Evolutionary conservation across 2,329 filamentous ascomycete species (phyloP), one percentile per base, ranked within the genome.

Genomic region (Fusarium oligoseptatum): DNA sequence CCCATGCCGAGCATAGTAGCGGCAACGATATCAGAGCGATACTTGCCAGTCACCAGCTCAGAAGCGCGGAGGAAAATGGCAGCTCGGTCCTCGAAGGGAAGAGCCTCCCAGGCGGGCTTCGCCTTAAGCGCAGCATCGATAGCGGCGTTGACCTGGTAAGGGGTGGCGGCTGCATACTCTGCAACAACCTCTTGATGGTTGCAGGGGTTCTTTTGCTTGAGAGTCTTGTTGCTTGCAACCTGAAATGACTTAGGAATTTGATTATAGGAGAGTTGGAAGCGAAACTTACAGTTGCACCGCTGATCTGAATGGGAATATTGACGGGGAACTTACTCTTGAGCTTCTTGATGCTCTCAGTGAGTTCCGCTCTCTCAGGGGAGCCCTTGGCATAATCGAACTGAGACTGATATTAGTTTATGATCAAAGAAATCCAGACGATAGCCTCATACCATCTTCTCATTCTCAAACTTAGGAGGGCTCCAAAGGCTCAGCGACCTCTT

Each of bases 301-400:
- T 68, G 36, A 74, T 76, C 0, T 71, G 60, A 4, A 76, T 66
- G 2, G 73, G 71, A 6, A 76, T 68, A 7, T 55, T 71, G 15
- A 76, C 39, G 1, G 74, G 74, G 9, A 76, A 67, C 3, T 65
- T 60, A 41, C 61, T 64, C 41, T 75, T 74, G 34, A 76, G 69
- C 41, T 63, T 71, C 43, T 67, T 69, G 20, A 76, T 60, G 0
- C 67, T 70, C 22, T 76, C 63, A 3, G 69, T 76, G 8, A 76
- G 61, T 5, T 76, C 32, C 2, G 70, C 67, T 3, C 75, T 60
- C 29, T 76, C 75, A 0, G 72, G 67, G 0, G 75, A 76, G 4
- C 75, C 72, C 22, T 76, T 76, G 15, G 73, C 75, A 5, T 76
- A 76, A 4, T 76, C 66, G 1, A 75, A 71, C 75, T 76, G 24